These are phyloP conservation scores for Mycena venus DNA, from an alignment of 768 basidiomycete species.

Conservation along the genomic window DNA sequence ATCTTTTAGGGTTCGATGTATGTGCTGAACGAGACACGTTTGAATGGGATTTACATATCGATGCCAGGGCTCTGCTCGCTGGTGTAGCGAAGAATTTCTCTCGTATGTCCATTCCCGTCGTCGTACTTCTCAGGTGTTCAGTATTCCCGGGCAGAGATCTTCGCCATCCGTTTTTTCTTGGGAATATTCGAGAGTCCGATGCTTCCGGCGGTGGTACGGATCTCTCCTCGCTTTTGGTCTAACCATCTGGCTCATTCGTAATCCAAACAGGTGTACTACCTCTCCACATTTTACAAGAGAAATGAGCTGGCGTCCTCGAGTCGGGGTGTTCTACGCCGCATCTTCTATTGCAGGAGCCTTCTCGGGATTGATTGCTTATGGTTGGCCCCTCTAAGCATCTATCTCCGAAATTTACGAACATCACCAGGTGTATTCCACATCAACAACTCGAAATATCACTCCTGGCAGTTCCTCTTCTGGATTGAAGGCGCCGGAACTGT, in stretches of 20 bases:
- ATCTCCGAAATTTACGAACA: neutral
- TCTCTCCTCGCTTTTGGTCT: no score
- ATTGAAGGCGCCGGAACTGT: slow-evolving; percentile 63
- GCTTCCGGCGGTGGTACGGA: slow-evolving; percentile 58
- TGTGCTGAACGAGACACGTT: slow-evolving; percentile 5
- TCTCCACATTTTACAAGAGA: slow-evolving; percentile 66
- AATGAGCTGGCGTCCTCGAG: slow-evolving; percentile 64
- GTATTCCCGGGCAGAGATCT: slow-evolving; percentile 51
- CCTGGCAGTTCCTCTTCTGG: slow-evolving; percentile 66
- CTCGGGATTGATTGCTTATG: slow-evolving; percentile 65
- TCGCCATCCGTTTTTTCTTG: slow-evolving; percentile 64
- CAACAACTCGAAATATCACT: slow-evolving; percentile 53
- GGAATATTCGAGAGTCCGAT: slow-evolving; percentile 65
- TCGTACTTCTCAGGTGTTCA: neutral
- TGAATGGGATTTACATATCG: neutral
- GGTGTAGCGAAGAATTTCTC: slow-evolving; percentile 62
- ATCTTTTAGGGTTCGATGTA: slow-evolving; percentile 56
- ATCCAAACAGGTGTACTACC: slow-evolving; percentile 57
- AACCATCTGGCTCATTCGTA: neutral
- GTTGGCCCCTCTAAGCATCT: slow-evolving; percentile 18
- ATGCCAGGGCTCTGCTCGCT: slow-evolving; percentile 57
- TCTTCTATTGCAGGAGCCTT: slow-evolving; percentile 63
- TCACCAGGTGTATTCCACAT: slow-evolving; percentile 59
- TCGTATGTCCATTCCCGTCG: slow-evolving; percentile 34
- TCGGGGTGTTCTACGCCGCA: slow-evolving; percentile 66